Evolutionary conservation across 1,284 basidiomycete species (phyloP), one percentile per base, ranked within the genome.

Genomic region (Pisolithus thermaeus): DNA sequence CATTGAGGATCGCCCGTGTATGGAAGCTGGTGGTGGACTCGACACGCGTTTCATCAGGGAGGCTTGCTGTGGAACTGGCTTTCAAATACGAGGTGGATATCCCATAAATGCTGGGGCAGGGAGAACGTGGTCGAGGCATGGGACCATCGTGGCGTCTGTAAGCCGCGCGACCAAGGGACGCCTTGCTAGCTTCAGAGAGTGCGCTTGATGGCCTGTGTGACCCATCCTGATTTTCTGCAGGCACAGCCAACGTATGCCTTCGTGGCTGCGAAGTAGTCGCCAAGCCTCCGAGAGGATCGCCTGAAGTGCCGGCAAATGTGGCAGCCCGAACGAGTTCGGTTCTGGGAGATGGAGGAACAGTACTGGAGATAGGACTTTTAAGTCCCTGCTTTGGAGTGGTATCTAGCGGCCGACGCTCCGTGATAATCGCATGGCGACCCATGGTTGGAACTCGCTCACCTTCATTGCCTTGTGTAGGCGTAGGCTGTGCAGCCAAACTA

Each of bases 131-230:
- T 20, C 54, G 52, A 23, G 54, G 54, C 30, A 53, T 28, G 39
- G 48, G 54, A 27, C 54, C 54, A 40, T 55, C 54, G 20, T 55
- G 54, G 20, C 54, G 54, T 37, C 54, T 48, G 42, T 55, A 55
- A 11, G 54, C 41, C 23, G 48, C 42, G 40, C 54, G 52, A n/a
- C 53, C 54, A 49, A 54, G 22, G 35, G 43, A 46, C 7, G 37
- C 14, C 25, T 45, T 47, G 42, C 47, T 49, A 27, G 41, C 41
- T 23, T 48, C 46, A 22, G 54, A 55, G 18, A 50, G 45, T 20
- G 40, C 48, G 12, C 54, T 55, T 20, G 48, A 23, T 8, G 52
- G 44, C 20, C 53, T 25, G 35, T 25, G 27, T 36, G 49, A 22
- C 36, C 47, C 27, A 28, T 55, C 52, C 32, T 49, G 39, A 27